These are phyloP conservation scores for Jaapia argillacea DNA, from an alignment of 768 basidiomycete genomes.

Conservation along the genomic window DNA sequence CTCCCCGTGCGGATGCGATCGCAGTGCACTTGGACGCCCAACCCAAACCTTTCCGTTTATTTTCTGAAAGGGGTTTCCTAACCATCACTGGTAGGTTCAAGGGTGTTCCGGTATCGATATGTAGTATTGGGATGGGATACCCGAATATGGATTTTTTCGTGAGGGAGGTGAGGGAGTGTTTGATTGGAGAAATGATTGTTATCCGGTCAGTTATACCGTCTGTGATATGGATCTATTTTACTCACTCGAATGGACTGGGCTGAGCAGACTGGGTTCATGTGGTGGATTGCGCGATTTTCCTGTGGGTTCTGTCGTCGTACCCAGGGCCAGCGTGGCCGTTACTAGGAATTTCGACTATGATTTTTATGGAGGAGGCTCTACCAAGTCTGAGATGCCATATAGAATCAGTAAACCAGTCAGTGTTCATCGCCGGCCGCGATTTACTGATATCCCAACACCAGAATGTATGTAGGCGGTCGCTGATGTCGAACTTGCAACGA, in stretches of 20 bases:
- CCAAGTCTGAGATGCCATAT: constrained; percentile 41
- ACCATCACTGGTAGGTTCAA: constrained; percentile 30
- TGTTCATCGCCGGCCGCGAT: too few relatives aligned
- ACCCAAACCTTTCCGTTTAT: constrained; percentile 49
- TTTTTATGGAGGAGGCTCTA: constrained; percentile 37
- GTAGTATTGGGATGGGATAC: constrained; percentile 78
- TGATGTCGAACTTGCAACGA: constrained; percentile 46
- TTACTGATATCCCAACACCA: neutral
- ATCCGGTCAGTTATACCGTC: constrained; percentile 27
- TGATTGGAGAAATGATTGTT: constrained; percentile 50
- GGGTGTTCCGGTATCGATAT: constrained; percentile 54
- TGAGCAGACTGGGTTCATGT: constrained; percentile 66
- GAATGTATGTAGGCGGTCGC: constrained; percentile 40
- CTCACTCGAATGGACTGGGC: neutral
- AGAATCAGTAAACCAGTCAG: constrained; percentile 56
- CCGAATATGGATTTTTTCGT: constrained; percentile 84
- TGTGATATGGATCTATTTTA: neutral
- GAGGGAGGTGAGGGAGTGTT: constrained; percentile 66
- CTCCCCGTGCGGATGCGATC: constrained; percentile 52
- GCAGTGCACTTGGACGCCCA: constrained; percentile 50
- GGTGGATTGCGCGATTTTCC: constrained; percentile 59
- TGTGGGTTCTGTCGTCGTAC: constrained; percentile 71
- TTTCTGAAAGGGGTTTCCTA: constrained; percentile 65
- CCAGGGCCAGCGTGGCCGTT: constrained; percentile 56
- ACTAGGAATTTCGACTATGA: constrained; percentile 72